Conservation (phyloP, 768 basidiomycete species). For the Termitomyces sp. region DNA sequence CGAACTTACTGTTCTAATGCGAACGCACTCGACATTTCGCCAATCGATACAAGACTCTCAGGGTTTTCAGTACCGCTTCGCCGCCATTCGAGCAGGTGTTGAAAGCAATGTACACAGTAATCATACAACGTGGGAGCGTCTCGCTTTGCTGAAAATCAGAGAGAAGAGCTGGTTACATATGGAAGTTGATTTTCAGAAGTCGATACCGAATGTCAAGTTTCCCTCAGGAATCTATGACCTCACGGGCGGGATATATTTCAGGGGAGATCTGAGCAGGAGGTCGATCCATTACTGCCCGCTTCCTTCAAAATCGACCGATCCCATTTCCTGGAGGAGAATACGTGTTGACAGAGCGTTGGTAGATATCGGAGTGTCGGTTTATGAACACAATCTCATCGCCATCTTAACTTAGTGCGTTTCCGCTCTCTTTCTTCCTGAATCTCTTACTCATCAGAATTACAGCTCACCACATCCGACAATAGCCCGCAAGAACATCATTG, state of each 20-base stretch:
- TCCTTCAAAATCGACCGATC: conserved; percentile 25
- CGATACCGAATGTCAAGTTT: conserved; percentile 24
- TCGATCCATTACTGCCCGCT: conserved; percentile 31
- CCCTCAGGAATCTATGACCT: conserved; percentile 41
- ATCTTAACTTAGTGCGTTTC: conserved; percentile 36
- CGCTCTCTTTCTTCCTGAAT: not conserved
- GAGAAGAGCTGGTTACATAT: conserved; percentile 31
- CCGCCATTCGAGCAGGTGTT: conserved; percentile 22
- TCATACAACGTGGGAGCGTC: conserved; percentile 19
- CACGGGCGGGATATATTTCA: conserved; percentile 35
- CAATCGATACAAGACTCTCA: conserved; percentile 25
- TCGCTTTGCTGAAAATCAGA: conserved; percentile 21
- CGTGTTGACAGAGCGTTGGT: conserved; percentile 28
- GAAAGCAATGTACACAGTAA: conserved; percentile 25
- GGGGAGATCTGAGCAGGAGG: conserved; percentile 26
- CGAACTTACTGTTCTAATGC: conserved; percentile 23
- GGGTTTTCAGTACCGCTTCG: conserved; percentile 30
- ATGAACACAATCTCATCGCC: conserved; percentile 42
- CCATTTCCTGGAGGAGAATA: conserved; percentile 27
- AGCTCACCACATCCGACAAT: not conserved
- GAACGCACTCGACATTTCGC: conserved; percentile 21
- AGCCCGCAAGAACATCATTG: not conserved
- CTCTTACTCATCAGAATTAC: not conserved
- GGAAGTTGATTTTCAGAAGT: conserved; percentile 21
- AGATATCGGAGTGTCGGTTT: conserved; percentile 39